These are phyloP conservation scores for Penicillium coprophilum DNA, from an alignment of 495 filamentous ascomycete genomes.

Conservation along the genomic window DNA sequence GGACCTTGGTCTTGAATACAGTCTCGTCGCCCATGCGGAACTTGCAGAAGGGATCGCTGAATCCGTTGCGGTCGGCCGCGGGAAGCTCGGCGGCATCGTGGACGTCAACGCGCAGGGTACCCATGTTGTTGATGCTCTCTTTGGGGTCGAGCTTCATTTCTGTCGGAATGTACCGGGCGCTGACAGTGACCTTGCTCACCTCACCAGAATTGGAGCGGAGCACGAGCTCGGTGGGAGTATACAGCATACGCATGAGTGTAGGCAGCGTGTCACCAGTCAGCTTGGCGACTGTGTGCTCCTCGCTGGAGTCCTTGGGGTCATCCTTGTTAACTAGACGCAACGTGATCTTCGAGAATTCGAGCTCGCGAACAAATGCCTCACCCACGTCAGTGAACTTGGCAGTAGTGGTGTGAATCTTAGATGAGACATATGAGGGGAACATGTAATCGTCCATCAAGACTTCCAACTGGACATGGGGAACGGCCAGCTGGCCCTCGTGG, in stretches of 20 bases:
- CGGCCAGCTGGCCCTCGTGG: slow-evolving; percentile 78
- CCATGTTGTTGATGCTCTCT: slow-evolving; percentile 99
- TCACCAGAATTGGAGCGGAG: slow-evolving; percentile 75
- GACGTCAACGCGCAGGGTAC: slow-evolving; percentile 86
- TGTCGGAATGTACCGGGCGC: slow-evolving; percentile 89
- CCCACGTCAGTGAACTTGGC: slow-evolving; percentile 82
- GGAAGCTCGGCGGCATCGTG: slow-evolving; percentile 85
- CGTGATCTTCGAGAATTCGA: slow-evolving; percentile 92
- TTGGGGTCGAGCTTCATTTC: slow-evolving; percentile 90
- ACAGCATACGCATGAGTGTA: slow-evolving; percentile 82
- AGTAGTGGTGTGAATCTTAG: slow-evolving; percentile 63
- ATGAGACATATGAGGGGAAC: slow-evolving; percentile 83
- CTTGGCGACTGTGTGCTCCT: slow-evolving; percentile 74
- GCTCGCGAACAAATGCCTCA: slow-evolving; percentile 92
- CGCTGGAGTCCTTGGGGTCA: slow-evolving; percentile 70
- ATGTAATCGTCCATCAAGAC: slow-evolving; percentile 92
- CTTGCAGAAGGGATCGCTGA: slow-evolving; percentile 94
- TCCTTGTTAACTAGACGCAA: slow-evolving; percentile 75
- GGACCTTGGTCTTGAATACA: slow-evolving; percentile 86
- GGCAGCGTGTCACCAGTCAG: slow-evolving; percentile 81
- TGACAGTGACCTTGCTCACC: slow-evolving; percentile 79
- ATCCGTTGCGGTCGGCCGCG: slow-evolving; percentile 90
- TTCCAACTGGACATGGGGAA: slow-evolving; percentile 76
- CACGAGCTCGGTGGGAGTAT: slow-evolving; percentile 80
- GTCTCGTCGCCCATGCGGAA: slow-evolving; percentile 85